phyloP scores from a whole-genome alignment of 495 filamentous ascomycete species.

The Aspergillus ellipticus region DNA sequence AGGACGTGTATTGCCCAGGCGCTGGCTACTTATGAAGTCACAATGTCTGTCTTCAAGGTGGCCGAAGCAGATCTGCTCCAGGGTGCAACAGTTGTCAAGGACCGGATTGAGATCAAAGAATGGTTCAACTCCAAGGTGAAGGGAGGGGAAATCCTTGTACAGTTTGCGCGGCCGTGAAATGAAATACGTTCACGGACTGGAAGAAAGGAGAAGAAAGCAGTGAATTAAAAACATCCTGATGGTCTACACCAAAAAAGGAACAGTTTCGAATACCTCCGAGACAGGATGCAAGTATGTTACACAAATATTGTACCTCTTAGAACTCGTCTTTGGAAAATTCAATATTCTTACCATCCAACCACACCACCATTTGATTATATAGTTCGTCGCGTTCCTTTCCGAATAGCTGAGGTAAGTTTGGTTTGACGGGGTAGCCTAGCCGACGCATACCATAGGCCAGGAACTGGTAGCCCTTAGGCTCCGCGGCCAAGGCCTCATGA shows the following conservation, averaged over 20 bases:
- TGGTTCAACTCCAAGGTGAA: slow-evolving; percentile 48
- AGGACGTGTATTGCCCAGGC: slow-evolving; percentile 50
- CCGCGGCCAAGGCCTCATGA: background rate
- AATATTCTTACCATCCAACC: background rate
- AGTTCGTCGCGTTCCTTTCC: background rate
- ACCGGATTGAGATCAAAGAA: slow-evolving; percentile 41
- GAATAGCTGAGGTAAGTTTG: background rate
- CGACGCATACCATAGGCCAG: background rate
- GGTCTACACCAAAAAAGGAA: background rate
- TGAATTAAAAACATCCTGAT: no score
- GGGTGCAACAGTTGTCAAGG: slow-evolving; percentile 32
- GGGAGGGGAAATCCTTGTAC: slow-evolving; percentile 23
- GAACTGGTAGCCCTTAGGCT: background rate
- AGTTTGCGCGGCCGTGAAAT: slow-evolving; percentile 5
- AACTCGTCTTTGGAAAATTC: background rate
- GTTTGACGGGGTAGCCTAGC: background rate
- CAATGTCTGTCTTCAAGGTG: slow-evolving; percentile 31
- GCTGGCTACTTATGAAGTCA: slow-evolving; percentile 40
- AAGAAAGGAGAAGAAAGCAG: no score
- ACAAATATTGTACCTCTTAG: background rate
- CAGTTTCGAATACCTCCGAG: background rate
- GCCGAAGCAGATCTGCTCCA: slow-evolving; percentile 36
- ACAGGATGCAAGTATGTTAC: background rate
- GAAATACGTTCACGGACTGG: background rate
- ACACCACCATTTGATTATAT: background rate